Base-by-base conservation (phyloP, 1,139 yeast species). In the Kodamaea plutei region DNA sequence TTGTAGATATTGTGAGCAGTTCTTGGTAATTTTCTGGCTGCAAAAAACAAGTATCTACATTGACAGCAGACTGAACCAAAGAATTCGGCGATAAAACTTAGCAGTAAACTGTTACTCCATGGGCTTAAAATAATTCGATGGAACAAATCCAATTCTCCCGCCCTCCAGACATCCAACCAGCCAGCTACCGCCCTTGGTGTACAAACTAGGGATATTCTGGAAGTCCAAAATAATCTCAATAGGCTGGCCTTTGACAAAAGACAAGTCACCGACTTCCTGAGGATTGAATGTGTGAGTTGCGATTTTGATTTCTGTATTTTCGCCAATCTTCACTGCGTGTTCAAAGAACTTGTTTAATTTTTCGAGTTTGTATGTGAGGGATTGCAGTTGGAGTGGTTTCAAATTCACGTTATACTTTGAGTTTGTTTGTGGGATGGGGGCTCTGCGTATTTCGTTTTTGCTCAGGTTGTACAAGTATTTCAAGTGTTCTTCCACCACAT, bases 91-190 rank as follows among this genome's bases (percentile, higher is more conserved):
- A n/a, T n/a, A n/a, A n/a, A n/a, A n/a, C n/a, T n/a, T n/a, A n/a
- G n/a, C n/a, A n/a, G n/a, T n/a, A n/a, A n/a, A n/a, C n/a, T n/a
- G n/a, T n/a, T n/a, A n/a, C n/a, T n/a, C n/a, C n/a, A n/a, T n/a
- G n/a, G n/a, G n/a, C n/a, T n/a, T n/a, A 22, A 32, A 28, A 23
- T 25, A 32, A 11, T 32, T 28, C 10, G 26, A 20, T 20, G 74
- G 73, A 4, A 63, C 64, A 38, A 67, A 60, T 5, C 74, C 74
- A 8, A 56, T 44, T 39, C 73, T 50, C n/a, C 35, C 39, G 8
- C 42, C 39, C 8, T 36, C 41, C 8, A 46, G 31, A 5, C 46
- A 42, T 0, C 70, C 72, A 20, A 68, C 48, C 33, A 57, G 40
- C 74, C 74, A 68, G 30, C 56, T 56, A 6, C 41, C 40, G 3